Evolutionary conservation across 352 stramenopile species (phyloP).

Genomic region (Globisporangium paddicum): DNA sequence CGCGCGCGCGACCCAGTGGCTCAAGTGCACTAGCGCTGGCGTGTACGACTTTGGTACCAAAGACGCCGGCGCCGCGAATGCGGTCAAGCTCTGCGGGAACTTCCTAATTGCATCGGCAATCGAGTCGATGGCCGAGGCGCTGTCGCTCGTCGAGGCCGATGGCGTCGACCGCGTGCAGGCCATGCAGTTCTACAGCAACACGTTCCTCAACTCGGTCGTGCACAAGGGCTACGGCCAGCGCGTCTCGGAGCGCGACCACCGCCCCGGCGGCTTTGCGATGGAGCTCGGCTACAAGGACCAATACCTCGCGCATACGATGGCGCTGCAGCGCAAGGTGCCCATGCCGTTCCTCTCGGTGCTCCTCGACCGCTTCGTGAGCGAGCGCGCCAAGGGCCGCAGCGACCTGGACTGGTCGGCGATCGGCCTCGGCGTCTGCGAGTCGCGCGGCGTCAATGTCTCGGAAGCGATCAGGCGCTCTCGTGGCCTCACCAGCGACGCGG

Average conservation of each 20-base stretch:
- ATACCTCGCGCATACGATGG: constrained; percentile 50
- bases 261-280: constrained; percentile 63
- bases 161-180: constrained; percentile 68
- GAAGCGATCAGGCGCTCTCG: constrained; percentile 28
- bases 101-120: constrained; percentile 81
- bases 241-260: constrained; percentile 71
- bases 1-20: constrained; percentile 26
- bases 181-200: constrained; percentile 74
- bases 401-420: constrained; percentile 80
- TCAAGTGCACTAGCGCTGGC: constrained; percentile 34
- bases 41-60: constrained; percentile 53
- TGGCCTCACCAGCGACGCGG: neutral
- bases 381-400: constrained; percentile 48
- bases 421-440: constrained; percentile 49
- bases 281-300: constrained; percentile 77
- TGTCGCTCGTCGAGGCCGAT: constrained; percentile 62
- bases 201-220: constrained; percentile 78
- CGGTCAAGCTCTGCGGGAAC: constrained; percentile 78
- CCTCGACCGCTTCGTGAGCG: constrained; percentile 60
- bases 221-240: constrained; percentile 80
- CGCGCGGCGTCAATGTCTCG: constrained; percentile 53
- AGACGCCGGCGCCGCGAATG: constrained; percentile 60
- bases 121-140: constrained; percentile 66
- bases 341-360: constrained; percentile 81
- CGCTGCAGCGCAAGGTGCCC: constrained; percentile 40